phyloP scores from a whole-genome alignment of 495 filamentous ascomycete species.

The Apiosordaria backusii region DNA sequence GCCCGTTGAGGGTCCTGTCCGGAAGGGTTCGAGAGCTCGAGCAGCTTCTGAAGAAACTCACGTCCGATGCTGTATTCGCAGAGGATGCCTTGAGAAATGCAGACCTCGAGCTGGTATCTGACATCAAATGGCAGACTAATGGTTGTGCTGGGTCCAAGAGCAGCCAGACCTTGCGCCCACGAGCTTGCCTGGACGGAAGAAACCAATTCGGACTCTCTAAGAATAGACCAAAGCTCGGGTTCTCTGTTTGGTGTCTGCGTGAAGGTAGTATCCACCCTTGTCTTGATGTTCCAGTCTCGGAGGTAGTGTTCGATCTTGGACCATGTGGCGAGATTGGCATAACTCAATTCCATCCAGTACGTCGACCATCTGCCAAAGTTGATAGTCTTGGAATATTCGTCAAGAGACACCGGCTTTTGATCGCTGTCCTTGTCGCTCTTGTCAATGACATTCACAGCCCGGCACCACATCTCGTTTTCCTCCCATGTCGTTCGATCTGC shows the following conservation, averaged over 20 bases:
- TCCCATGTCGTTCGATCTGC: constrained; percentile 55
- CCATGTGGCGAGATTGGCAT: constrained; percentile 33
- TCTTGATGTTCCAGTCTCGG: constrained; percentile 68
- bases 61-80: constrained; percentile 68
- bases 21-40: constrained; percentile 36
- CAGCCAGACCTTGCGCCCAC: constrained; percentile 17
- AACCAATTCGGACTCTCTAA: constrained; percentile 37
- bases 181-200: background rate
- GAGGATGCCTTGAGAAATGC: constrained; percentile 75
- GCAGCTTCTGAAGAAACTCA: constrained; percentile 61
- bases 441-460: constrained; percentile 67
- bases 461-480: constrained; percentile 66
- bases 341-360: constrained; percentile 54
- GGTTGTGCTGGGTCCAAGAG: constrained; percentile 35
- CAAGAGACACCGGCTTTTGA: constrained; percentile 50
- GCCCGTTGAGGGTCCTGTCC: constrained; percentile 30
- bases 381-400: constrained; percentile 55
- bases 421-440: constrained; percentile 31
- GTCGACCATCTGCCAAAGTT: constrained; percentile 80
- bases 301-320: constrained; percentile 51
- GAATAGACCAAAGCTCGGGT: constrained; percentile 53
- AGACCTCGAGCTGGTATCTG: constrained; percentile 89
- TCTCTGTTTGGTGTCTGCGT: constrained; percentile 18
- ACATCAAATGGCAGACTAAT: constrained; percentile 62
- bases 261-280: constrained; percentile 35